Evolutionary conservation across 371 early-diverging fungal species (phyloP).

Genomic region (Fennellomyces sp.): DNA sequence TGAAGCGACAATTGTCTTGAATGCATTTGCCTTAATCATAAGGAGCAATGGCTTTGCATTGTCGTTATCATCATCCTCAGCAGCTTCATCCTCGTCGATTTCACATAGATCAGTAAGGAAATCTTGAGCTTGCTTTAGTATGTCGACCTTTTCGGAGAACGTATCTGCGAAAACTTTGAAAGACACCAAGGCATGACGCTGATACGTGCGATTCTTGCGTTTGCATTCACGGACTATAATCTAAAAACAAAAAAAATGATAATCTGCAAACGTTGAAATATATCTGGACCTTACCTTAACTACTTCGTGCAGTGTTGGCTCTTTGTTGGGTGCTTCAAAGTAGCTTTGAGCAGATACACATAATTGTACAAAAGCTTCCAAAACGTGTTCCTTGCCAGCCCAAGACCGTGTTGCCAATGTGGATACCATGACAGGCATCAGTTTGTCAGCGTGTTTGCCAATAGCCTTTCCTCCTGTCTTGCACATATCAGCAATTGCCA

Average conservation of each 20-base stretch:
- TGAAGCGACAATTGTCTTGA: constrained; percentile 63
- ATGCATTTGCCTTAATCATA: constrained; percentile 73
- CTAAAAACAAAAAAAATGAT: constrained; percentile 12
- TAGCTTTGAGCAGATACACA: constrained; percentile 58
- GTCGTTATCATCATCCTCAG: constrained; percentile 69
- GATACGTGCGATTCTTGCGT: constrained; percentile 71
- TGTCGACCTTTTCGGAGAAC: constrained; percentile 53
- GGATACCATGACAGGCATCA: constrained; percentile 67
- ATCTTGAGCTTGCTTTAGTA: constrained; percentile 56
- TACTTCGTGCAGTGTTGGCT: constrained; percentile 44
- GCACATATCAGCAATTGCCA: constrained; percentile 69
- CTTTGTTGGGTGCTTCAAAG: constrained; percentile 32
- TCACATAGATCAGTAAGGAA: constrained; percentile 61
- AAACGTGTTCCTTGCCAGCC: constrained; percentile 87
- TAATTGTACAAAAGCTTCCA: constrained; percentile 71
- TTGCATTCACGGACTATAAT: constrained; percentile 73
- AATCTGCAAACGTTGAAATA: neutral
- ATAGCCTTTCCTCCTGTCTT: constrained; percentile 39
- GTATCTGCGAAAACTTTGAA: constrained; percentile 63
- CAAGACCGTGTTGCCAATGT: constrained; percentile 80
- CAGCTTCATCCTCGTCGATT: constrained; percentile 53
- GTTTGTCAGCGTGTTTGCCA: constrained; percentile 40
- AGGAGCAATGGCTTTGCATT: constrained; percentile 67
- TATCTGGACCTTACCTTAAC: constrained; percentile 38
- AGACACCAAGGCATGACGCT: constrained; percentile 69